Conservation (phyloP, 2,329 filamentous ascomycete genomes). For the Colletotrichum lentis region DNA sequence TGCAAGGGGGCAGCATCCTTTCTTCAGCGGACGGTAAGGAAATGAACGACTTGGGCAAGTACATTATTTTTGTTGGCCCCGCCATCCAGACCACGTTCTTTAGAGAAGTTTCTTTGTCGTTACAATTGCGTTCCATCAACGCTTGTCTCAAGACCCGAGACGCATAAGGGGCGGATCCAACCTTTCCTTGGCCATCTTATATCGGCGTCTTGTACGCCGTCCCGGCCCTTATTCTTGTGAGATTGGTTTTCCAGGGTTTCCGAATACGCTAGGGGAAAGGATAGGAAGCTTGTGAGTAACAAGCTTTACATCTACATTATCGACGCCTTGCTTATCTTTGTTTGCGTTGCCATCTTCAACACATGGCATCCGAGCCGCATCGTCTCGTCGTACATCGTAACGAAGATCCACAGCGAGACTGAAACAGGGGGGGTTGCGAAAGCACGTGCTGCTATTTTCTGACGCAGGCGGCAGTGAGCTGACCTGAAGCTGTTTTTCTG, state of each 20-base stretch:
- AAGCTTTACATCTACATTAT: constrained; percentile 55
- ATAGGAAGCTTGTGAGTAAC: constrained; percentile 50
- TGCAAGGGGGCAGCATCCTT: too few relatives aligned
- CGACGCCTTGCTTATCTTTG: constrained; percentile 51
- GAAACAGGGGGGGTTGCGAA: constrained; percentile 17
- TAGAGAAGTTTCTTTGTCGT: constrained; percentile 59
- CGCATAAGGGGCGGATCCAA: constrained; percentile 16
- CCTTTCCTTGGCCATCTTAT: constrained; percentile 43
- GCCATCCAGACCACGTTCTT: background rate
- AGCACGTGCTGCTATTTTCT: constrained; percentile 43
- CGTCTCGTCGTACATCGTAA: background rate
- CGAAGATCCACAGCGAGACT: background rate
- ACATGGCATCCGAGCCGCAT: constrained; percentile 41
- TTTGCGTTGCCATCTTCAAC: constrained; percentile 38
- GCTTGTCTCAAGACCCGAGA: constrained; percentile 37
- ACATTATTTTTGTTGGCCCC: background rate
- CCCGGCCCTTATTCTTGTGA: constrained; percentile 52
- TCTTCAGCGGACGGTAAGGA: background rate
- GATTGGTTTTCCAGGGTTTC: constrained; percentile 56
- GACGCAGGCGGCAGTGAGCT: too few relatives aligned
- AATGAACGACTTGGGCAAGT: background rate
- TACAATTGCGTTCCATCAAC: constrained; percentile 54
- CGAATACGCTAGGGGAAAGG: constrained; percentile 55
- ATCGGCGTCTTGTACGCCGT: constrained; percentile 45
- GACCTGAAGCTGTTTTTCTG: too few relatives aligned